A percentile compares a stretch with the other conserved stretches of the same genome.
Conservation (phyloP, 1,284 basidiomycete species). For the Violaceomyces palustris region DNA sequence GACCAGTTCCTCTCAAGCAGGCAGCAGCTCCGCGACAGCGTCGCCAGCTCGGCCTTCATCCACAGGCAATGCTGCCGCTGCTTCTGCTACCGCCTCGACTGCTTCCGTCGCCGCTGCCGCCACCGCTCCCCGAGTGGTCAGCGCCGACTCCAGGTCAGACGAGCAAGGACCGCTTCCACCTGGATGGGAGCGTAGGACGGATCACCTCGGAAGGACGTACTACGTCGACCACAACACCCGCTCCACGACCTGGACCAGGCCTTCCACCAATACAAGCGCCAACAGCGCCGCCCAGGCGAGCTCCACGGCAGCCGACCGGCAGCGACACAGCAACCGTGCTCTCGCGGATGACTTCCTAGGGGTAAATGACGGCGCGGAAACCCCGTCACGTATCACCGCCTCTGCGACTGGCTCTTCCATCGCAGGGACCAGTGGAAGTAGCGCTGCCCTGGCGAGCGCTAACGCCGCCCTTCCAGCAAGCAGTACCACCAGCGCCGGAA, state of each 20-base stretch:
- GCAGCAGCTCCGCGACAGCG: slow-evolving; percentile 12
- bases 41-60: slow-evolving; percentile 10
- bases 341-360: slow-evolving; percentile 53
- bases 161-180: slow-evolving; percentile 60
- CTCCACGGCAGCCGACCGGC: slow-evolving; percentile 43
- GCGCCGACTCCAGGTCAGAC: slow-evolving; percentile 32
- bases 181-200: slow-evolving; percentile 90
- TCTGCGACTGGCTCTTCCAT: slow-evolving; percentile 16
- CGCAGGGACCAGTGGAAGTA: slow-evolving; percentile 9
- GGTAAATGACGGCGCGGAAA: slow-evolving; percentile 36
- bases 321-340: slow-evolving; percentile 46
- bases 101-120: slow-evolving; percentile 1
- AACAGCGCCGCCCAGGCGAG: slow-evolving; percentile 37
- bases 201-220: slow-evolving; percentile 80
- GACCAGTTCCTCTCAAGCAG: slow-evolving; percentile 14
- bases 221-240: slow-evolving; percentile 75
- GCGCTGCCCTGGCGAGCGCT: slow-evolving; percentile 9
- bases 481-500: slow-evolving; percentile 66
- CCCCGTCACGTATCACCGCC: slow-evolving; percentile 1
- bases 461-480: slow-evolving; percentile 31
- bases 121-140: slow-evolving; percentile 1
- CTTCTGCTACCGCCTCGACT: neutral
- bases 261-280: slow-evolving; percentile 30
- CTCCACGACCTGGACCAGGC: slow-evolving; percentile 83
- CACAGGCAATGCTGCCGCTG: slow-evolving; percentile 8